phyloP scores from a whole-genome alignment of 352 stramenopile genomes.

The Peronospora tabacina region DNA sequence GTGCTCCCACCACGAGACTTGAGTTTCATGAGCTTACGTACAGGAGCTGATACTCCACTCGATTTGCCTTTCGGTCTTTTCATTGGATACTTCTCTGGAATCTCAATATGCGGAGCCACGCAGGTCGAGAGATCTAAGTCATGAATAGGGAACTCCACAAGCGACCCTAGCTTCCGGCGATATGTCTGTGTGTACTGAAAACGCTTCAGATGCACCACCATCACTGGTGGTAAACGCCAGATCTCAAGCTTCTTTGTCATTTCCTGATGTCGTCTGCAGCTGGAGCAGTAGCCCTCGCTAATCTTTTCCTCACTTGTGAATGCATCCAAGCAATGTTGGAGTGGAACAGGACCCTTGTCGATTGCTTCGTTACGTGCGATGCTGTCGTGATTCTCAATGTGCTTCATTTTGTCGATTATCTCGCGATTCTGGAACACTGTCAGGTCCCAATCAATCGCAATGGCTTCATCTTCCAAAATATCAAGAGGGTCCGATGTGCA shows the following conservation, averaged over 20 bases:
- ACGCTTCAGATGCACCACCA: conserved; percentile 98
- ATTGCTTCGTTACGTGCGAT: conserved; percentile 81
- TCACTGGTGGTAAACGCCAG: conserved; percentile 93
- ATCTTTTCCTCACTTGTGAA: conserved; percentile 86
- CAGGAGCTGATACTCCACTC: conserved; percentile 13
- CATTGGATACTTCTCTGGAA: conserved; percentile 72
- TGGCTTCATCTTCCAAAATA: conserved; percentile 80
- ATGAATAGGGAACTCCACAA: conserved; percentile 95
- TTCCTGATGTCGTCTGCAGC: conserved; percentile 91
- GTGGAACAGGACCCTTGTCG: conserved; percentile 81
- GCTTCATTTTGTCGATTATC: conserved; percentile 81
- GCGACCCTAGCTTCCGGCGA: conserved; percentile 76
- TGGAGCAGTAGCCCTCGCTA: conserved; percentile 93
- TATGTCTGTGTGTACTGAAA: conserved; percentile 96
- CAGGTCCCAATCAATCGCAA: conserved; percentile 84
- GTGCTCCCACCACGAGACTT: conserved; percentile 23
- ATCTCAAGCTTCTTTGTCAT: conserved; percentile 99
- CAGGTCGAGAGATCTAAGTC: conserved; percentile 90
- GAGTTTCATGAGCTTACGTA: conserved; percentile 31
- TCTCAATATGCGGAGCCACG: conserved; percentile 76
- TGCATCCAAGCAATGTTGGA: conserved; percentile 72
- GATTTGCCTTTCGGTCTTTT: conserved; percentile 36
- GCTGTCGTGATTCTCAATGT: conserved; percentile 71
- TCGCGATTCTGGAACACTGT: conserved; percentile 77
- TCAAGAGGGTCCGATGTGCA: conserved; percentile 68